Evolutionary conservation across 768 basidiomycete genomes (phyloP).

Genomic region (Lepiota subincarnata): DNA sequence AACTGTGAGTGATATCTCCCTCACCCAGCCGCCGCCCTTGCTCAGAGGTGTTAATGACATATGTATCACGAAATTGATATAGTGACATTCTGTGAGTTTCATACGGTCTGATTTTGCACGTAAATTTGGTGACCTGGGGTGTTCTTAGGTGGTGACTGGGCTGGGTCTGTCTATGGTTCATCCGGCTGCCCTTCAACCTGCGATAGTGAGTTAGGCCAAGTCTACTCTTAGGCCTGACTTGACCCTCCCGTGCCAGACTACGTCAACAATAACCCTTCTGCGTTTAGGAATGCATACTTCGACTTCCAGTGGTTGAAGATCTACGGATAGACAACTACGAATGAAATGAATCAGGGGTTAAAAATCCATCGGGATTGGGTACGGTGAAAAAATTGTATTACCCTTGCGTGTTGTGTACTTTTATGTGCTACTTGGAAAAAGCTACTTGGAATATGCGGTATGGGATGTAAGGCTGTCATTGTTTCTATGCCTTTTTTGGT

Average conservation of each 20-base stretch:
- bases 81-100: conserved; percentile 52
- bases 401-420: too few relatives aligned
- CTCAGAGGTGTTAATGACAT: neutral
- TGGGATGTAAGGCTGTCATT: too few relatives aligned
- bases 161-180: conserved; percentile 3
- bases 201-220: neutral
- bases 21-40: neutral
- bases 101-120: neutral
- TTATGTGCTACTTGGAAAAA: too few relatives aligned
- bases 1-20: conserved; percentile 29
- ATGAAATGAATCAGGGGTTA: too few relatives aligned
- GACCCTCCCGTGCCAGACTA: conserved; percentile 33
- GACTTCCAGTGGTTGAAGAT: conserved; percentile 32
- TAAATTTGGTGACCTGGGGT: neutral
- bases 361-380: too few relatives aligned
- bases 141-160: conserved; percentile 15
- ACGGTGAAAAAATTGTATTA: too few relatives aligned
- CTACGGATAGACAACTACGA: too few relatives aligned
- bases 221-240: neutral
- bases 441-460: too few relatives aligned
- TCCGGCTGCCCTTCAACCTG: conserved; percentile 13
- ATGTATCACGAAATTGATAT: neutral
- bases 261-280: conserved; percentile 57
- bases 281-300: conserved; percentile 64
- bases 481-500: too few relatives aligned